Percentiles rank a stretch among this genome's conserved stretches.
phyloP scores from a whole-genome alignment of 345 rosid species.

The Eucalyptus camaldulensis region DNA sequence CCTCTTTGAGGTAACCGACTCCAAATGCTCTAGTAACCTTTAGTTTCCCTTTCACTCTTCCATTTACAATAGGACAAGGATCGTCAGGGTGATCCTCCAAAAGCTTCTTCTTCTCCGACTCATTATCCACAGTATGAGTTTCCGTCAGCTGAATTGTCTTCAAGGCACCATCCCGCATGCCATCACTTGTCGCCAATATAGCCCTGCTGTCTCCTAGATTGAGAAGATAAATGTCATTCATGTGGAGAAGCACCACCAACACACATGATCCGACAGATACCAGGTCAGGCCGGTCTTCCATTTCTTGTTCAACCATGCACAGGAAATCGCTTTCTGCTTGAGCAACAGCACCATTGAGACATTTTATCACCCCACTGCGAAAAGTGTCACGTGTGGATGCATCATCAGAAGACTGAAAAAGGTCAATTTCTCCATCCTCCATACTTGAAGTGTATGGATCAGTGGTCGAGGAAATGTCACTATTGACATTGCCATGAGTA shows the following conservation, averaged over 20 bases:
- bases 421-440: neutral
- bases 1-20: conserved; percentile 15
- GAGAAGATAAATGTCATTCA: neutral
- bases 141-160: conserved; percentile 1
- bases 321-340: conserved; percentile 1
- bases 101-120: neutral
- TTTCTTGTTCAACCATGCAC: neutral
- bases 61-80: conserved; percentile 1
- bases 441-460: neutral
- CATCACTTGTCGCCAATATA: neutral
- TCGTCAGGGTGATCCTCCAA: conserved; percentile 5
- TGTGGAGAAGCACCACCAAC: conserved; percentile 2
- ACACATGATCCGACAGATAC: conserved; percentile 7
- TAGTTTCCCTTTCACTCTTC: conserved; percentile 6
- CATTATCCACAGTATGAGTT: conserved; percentile 5
- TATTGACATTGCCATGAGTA: neutral
- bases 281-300: conserved; percentile 11
- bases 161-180: neutral
- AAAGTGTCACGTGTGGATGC: neutral
- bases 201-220: conserved; percentile 12
- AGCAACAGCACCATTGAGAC: neutral
- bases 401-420: neutral
- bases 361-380: neutral
- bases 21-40: conserved; percentile 8
- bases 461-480: neutral